Evolutionary conservation across 129 eudicot genomes (phyloP), one percentile per base, ranked within the genome.

Genomic region (Mikania micrantha): DNA sequence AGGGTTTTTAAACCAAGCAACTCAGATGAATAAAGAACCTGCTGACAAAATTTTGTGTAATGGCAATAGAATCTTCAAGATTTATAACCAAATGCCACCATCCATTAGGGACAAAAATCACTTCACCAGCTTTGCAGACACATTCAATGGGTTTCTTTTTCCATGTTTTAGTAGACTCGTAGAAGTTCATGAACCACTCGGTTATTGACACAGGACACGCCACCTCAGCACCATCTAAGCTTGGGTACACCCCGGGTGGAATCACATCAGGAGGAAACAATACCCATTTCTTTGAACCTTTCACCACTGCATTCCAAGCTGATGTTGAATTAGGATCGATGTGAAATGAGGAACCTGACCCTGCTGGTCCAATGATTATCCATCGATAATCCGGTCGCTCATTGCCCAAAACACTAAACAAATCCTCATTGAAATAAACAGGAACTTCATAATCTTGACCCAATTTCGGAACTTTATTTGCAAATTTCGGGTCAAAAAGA

Each of bases 71-170:
- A 58, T 93, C 96, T 75, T 93, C 99, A 15, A 93, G 85, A 66
- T 93, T 93, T 77, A 93, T 89, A 60, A 93, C 99, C 83, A 93
- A 80, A 89, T 93, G 99, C 99, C 99, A 93, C 99, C 99, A 93
- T 70, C 99, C 99, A 64, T 84, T 84, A n/a, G 99, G 99, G 64
- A 93, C 99, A 77, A 93, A 93, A 24, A 93, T 79, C 27, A 89
- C 96, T 72, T 93, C 99, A 8, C 96, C 99, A 32, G 96, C 99
- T 78, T 83, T 93, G 71, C 99, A 93, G 5, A 93, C 86, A 53
- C 98, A 93, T 71, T 93, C 99, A 29, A 93, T 71, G 0, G 99
- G 96, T 38, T 79, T 93, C 78, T 82, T 93, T 60, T 82, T 74
- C 96, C 96, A 93, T 22, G 73, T 80, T 73, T 86, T 89, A 16